Percentiles rank a stretch among this genome's conserved stretches.
Evolutionary conservation across 257 asterid genomes (phyloP).

Genomic region (Solanum chmielewskii): DNA sequence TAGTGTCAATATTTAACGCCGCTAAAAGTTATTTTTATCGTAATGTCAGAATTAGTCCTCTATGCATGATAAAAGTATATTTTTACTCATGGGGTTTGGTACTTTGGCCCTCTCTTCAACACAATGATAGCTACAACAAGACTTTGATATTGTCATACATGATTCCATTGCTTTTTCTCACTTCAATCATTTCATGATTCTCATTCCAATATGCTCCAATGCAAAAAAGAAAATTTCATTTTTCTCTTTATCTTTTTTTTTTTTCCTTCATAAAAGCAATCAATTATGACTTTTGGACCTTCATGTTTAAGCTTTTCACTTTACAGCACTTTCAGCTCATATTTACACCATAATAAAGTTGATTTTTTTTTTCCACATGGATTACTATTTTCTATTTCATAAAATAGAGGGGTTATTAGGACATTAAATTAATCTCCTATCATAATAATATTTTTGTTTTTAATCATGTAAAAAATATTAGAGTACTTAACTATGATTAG

Average conservation of each 20-base stretch:
- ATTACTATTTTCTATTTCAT: not conserved
- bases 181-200: not conserved
- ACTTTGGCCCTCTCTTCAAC: not conserved
- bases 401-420: not conserved
- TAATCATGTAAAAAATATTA: not conserved
- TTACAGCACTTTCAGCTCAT: not conserved
- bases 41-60: not conserved
- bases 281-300: not conserved
- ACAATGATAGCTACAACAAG: not conserved
- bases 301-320: not conserved
- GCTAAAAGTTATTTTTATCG: too few relatives aligned
- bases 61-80: rapidly evolving
- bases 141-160: not conserved
- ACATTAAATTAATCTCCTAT: not conserved
- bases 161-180: not conserved
- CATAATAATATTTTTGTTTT: not conserved
- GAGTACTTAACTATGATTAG: not conserved
- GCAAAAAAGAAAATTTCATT: not conserved
- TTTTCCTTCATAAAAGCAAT: not conserved
- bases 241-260: not conserved
- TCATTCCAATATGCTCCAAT: not conserved
- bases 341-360: not conserved
- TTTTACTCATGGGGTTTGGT: not conserved
- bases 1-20: too few relatives aligned
- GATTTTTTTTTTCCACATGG: not conserved